Evolutionary conservation across 495 filamentous ascomycete genomes (phyloP).

Genomic region (Saxophila tyrrhenica): DNA sequence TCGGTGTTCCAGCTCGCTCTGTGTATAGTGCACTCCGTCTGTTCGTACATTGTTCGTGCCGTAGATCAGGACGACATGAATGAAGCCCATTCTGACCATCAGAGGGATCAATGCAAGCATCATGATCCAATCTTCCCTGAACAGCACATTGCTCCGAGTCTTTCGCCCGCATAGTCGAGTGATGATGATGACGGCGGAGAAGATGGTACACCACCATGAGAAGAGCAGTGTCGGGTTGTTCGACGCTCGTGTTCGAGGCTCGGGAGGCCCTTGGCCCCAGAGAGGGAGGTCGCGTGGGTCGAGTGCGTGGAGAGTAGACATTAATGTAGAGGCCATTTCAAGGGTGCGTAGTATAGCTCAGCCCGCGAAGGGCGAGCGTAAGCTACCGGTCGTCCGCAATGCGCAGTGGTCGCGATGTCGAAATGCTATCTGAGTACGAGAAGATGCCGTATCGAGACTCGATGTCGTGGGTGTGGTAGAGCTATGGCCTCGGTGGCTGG

Average conservation of each 20-base stretch:
- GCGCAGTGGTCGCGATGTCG: not conserved
- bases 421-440: not conserved
- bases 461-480: not conserved
- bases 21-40: slow-evolving; percentile 29
- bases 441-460: not conserved
- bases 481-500: not conserved
- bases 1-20: slow-evolving; percentile 39
- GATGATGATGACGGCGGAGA: slow-evolving; percentile 70
- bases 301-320: not conserved
- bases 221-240: slow-evolving; percentile 48
- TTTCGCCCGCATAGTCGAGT: slow-evolving; percentile 68
- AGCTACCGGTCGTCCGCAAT: not conserved
- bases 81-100: slow-evolving; percentile 66
- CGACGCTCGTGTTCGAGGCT: slow-evolving; percentile 7
- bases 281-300: not conserved
- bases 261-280: slow-evolving; percentile 6
- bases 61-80: slow-evolving; percentile 71
- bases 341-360: not conserved
- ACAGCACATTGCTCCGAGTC: slow-evolving; percentile 67
- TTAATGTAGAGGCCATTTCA: not conserved
- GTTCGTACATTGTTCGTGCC: slow-evolving; percentile 76
- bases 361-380: not conserved
- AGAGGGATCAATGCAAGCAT: slow-evolving; percentile 70
- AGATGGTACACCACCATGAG: slow-evolving; percentile 86
- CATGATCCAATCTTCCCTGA: slow-evolving; percentile 79